Percentiles rank a stretch among this genome's conserved stretches.
These are phyloP conservation scores for Babesia gibsoni DNA, from an alignment of 169 alveolate genomes.

Conservation along the genomic window DNA sequence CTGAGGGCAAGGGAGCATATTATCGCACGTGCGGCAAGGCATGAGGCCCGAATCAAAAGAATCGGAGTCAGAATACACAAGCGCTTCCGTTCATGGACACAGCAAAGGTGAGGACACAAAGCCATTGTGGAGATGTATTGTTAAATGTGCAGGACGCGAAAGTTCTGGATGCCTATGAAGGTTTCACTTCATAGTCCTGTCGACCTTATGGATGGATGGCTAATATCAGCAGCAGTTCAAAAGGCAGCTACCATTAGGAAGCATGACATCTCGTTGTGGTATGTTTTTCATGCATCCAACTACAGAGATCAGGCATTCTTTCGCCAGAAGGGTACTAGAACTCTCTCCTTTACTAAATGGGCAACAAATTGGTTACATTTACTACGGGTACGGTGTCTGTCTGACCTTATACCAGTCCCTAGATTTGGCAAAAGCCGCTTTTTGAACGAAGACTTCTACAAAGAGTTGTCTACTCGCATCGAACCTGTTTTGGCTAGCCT, in stretches of 20 bases:
- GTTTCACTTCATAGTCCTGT: slow-evolving; percentile 74
- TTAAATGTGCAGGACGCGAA: slow-evolving; percentile 63
- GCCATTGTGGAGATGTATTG: background rate
- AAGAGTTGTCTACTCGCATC: slow-evolving; percentile 52
- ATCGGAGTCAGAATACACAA: slow-evolving; percentile 79
- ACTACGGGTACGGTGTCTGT: slow-evolving; percentile 71
- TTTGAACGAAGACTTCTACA: slow-evolving; percentile 63
- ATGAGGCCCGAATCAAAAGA: slow-evolving; percentile 72
- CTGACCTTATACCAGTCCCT: background rate
- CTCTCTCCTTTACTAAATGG: slow-evolving; percentile 71
- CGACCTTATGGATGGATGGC: slow-evolving; percentile 74
- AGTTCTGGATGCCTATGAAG: slow-evolving; percentile 82
- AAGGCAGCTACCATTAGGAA: slow-evolving; percentile 83
- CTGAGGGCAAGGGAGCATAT: slow-evolving; percentile 78
- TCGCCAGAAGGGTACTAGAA: slow-evolving; percentile 66
- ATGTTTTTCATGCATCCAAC: background rate
- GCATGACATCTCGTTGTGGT: slow-evolving; percentile 77
- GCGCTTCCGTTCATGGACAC: slow-evolving; percentile 84
- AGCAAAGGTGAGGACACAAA: slow-evolving; percentile 63
- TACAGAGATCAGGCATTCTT: slow-evolving; percentile 48
- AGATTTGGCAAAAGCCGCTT: slow-evolving; percentile 79
- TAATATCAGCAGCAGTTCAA: slow-evolving; percentile 76
- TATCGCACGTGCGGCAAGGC: slow-evolving; percentile 68
- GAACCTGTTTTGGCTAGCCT: slow-evolving; percentile 60
- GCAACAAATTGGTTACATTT: slow-evolving; percentile 80